Percentiles rank a stretch among this genome's conserved stretches.
Evolutionary conservation across 345 rosid species (phyloP).

Genomic region (Ricinus communis): DNA sequence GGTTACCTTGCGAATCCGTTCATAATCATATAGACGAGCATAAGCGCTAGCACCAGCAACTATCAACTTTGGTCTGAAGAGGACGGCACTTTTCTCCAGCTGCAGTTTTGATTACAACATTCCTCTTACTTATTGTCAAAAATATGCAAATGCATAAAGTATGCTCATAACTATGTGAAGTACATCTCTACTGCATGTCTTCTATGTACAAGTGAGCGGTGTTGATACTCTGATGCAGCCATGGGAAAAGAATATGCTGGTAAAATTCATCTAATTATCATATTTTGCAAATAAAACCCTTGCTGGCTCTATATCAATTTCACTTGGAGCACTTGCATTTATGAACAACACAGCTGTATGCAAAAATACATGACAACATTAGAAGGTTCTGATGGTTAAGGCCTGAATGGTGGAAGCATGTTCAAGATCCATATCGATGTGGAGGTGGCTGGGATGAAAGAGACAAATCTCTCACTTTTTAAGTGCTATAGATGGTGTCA

Average conservation of each 20-base stretch:
- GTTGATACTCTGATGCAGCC: neutral
- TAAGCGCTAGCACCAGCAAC: constrained; percentile 99
- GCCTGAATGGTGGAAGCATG: neutral
- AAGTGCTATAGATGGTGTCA: too few species aligned
- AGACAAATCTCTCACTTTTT: too few species aligned
- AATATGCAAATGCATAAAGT: neutral
- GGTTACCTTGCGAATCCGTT: constrained; percentile 81
- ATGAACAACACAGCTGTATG: too few species aligned
- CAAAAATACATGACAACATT: too few species aligned
- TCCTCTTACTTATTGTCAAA: constrained; percentile 1
- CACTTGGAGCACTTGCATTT: too few species aligned
- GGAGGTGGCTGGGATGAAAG: too few species aligned
- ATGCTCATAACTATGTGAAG: neutral
- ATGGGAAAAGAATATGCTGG: too few species aligned
- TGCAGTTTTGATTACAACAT: constrained; percentile 30
- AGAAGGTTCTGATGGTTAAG: constrained; percentile 1
- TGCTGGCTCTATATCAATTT: too few species aligned
- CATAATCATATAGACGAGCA: constrained; percentile 90
- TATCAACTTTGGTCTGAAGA: constrained; percentile 92
- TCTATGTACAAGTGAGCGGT: neutral
- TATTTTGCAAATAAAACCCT: too few species aligned
- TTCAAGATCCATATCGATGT: too few species aligned
- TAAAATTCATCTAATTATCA: too few species aligned
- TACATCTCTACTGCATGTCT: neutral
- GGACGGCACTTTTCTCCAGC: constrained; percentile 94